Evolutionary conservation across 148 eudicot genomes (phyloP).

Genomic region (Nepenthes mirabilis): DNA sequence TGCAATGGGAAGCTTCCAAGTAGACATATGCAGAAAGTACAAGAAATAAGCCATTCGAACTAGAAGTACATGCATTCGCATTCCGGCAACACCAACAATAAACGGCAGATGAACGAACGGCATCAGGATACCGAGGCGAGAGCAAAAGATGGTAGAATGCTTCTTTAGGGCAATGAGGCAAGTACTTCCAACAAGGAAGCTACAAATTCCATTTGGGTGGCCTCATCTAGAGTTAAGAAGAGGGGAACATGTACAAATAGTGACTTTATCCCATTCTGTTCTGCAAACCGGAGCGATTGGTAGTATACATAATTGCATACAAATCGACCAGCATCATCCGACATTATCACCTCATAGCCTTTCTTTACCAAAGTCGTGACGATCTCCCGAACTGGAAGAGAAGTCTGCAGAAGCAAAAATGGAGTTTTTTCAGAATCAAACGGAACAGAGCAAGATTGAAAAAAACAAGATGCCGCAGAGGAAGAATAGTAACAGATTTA

Average conservation of each 20-base stretch:
- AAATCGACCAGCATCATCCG: constrained; percentile 95
- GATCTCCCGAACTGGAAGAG: constrained; percentile 63
- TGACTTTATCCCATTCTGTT: constrained; percentile 70
- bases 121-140: not conserved
- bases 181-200: constrained; percentile 86
- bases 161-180: constrained; percentile 31
- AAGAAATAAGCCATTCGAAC: too few relatives aligned
- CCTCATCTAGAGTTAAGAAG: constrained; percentile 73
- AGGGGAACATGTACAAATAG: constrained; percentile 92
- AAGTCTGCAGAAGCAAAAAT: constrained; percentile 39
- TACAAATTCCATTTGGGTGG: constrained; percentile 76
- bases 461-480: too few relatives aligned
- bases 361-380: constrained; percentile 42
- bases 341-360: constrained; percentile 69
- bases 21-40: too few relatives aligned
- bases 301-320: constrained; percentile 97
- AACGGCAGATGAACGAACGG: too few relatives aligned
- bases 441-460: not conserved
- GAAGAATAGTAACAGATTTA: not conserved
- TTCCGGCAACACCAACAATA: too few relatives aligned
- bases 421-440: not conserved
- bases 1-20: too few relatives aligned
- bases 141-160: not conserved
- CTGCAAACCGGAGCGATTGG: constrained; percentile 86
- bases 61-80: too few relatives aligned